Evolutionary conservation across 2,329 filamentous ascomycete species (phyloP).

Genomic region (Knufia petricola): DNA sequence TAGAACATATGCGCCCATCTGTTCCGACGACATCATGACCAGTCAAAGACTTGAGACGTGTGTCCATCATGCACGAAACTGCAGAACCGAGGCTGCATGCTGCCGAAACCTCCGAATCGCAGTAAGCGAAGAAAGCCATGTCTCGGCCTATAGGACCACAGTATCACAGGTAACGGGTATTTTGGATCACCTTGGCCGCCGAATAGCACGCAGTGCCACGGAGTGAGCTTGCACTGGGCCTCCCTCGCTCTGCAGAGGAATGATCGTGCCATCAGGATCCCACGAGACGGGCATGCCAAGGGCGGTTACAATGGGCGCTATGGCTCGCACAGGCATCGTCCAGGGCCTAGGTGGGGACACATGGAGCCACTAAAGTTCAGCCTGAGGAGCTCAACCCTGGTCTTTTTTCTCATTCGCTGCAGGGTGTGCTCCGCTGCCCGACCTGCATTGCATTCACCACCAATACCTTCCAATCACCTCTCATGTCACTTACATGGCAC

Average conservation of each 20-base stretch:
- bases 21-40: neutral
- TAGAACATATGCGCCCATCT: neutral
- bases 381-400: neutral
- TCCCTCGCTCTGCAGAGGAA: neutral
- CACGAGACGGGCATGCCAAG: constrained; percentile 5
- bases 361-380: constrained; percentile 1
- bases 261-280: neutral
- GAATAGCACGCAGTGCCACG: neutral
- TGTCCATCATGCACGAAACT: neutral
- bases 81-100: neutral
- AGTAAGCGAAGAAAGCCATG: neutral
- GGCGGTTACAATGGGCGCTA: constrained; percentile 3
- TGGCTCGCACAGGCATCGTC: neutral
- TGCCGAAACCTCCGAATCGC: neutral
- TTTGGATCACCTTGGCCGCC: neutral
- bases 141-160: neutral
- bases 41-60: neutral
- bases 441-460: constrained; percentile 7
- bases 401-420: constrained; percentile 8
- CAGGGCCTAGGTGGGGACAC: neutral
- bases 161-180: constrained; percentile 1
- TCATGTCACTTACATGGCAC: neutral
- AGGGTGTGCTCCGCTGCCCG: neutral
- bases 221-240: neutral
- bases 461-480: constrained; percentile 5